A percentile compares a stretch with the other conserved stretches of the same genome.
phyloP scores from a whole-genome alignment of 108 stramenopile species.

The Chaetoceros tenuissimus region DNA sequence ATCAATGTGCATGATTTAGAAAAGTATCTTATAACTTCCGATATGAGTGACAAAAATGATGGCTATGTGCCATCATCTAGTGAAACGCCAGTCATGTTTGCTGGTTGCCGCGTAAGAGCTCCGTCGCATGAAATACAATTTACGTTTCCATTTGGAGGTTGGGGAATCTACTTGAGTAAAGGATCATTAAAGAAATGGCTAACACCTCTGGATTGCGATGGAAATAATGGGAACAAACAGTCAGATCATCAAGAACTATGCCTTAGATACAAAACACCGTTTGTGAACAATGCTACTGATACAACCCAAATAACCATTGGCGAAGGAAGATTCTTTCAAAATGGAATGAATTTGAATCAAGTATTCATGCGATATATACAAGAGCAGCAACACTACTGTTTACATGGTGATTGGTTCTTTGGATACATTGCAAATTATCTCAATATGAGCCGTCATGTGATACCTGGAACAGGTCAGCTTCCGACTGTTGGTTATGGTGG shows the following conservation, averaged over 20 bases:
- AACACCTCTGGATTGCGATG: conserved; percentile 3
- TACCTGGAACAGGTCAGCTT: neutral
- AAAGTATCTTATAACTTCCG: neutral
- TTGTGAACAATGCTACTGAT: neutral
- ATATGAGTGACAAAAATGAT: neutral
- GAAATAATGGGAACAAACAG: neutral
- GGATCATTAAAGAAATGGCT: conserved; percentile 14
- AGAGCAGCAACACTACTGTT: neutral
- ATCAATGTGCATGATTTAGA: conserved; percentile 26
- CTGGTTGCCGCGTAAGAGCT: conserved; percentile 25
- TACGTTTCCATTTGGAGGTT: conserved; percentile 39
- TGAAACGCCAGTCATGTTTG: conserved; percentile 1
- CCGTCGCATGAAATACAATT: conserved; percentile 8
- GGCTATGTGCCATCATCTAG: neutral
- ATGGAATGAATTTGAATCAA: conserved; percentile 16
- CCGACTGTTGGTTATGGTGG: neutral
- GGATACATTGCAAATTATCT: conserved; percentile 26
- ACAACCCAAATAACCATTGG: conserved; percentile 8
- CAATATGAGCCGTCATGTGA: neutral
- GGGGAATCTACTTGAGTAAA: conserved; percentile 25
- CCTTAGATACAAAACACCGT: conserved; percentile 2
- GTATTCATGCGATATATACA: conserved; percentile 18
- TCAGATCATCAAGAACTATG: neutral
- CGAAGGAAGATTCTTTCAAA: conserved; percentile 15
- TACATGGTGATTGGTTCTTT: conserved; percentile 21